Evolutionary conservation across 306 rosid genomes (phyloP), one percentile per base, ranked within the genome.

Genomic region (Vigna angularis): DNA sequence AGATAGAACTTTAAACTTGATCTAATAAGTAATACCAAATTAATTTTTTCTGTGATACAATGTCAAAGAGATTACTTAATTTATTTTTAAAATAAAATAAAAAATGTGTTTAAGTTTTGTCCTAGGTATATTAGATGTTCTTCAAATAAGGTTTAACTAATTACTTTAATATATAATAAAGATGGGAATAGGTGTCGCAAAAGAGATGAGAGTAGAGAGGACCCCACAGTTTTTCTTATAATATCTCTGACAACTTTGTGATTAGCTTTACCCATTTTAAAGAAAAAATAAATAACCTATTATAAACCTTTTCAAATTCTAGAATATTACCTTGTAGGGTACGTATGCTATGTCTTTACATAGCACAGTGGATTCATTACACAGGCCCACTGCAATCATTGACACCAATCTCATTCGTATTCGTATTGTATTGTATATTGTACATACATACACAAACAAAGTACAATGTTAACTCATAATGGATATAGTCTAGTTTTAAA

Each of bases 191-290:
- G 44, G 20, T 36, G 40, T 36, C 69, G 36, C 69, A 28, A 17
- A 30, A 30, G 47, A 32, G 17, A 32, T 0, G 3, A 32, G 49
- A 51, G 64, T 52, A n/a, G 17, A 32, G 49, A 1, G 52, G 63
- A 20, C 36, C 65, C 64, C 66, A 72, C 38, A 59, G 20, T 59
- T 59, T 59, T 32, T 79, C 34, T 24, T 17, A 38, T 59, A 22
- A 36, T 49, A 15, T 28, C 0, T 32, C 44, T 32, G 45, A 32
- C 67, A 62, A 15, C 45, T 62, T 32, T 61, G 20, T 14, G 11
- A 61, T 32, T 15, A 62, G 45, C 45, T 34, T 57, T 24, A 57
- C 49, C 72, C 2, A 40, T 65, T 63, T 63, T 57, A 40, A 40
- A 40, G n/a, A 14, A 15, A 9, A 36, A 75, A 50, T 62, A 63